A percentile compares a stretch with the other conserved stretches of the same genome.
These are phyloP conservation scores for Posidonia oceanica DNA, from an alignment of 116 monocot species.

Conservation along the genomic window DNA sequence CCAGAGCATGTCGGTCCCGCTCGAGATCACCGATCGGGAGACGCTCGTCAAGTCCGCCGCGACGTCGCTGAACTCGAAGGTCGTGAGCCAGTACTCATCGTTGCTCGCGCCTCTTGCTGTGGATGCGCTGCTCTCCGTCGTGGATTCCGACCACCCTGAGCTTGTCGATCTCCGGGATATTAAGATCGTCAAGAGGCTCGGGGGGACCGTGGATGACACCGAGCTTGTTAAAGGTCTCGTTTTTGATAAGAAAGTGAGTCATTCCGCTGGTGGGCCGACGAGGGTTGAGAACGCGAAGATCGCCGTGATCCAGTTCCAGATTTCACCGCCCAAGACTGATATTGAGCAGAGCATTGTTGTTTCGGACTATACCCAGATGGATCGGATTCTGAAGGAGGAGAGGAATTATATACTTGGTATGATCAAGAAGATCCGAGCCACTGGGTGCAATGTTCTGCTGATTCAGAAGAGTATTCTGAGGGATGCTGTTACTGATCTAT, in stretches of 20 bases:
- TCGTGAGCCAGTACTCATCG: constrained; percentile 84
- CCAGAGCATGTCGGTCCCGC: constrained; percentile 51
- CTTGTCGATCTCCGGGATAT: constrained; percentile 79
- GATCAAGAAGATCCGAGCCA: constrained; percentile 82
- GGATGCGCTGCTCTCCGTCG: constrained; percentile 62
- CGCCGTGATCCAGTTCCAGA: constrained; percentile 90
- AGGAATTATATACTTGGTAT: constrained; percentile 73
- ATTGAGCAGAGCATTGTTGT: constrained; percentile 87
- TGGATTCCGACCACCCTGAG: constrained; percentile 57
- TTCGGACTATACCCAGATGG: constrained; percentile 87
- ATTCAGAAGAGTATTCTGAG: constrained; percentile 89
- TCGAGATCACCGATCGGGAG: constrained; percentile 80
- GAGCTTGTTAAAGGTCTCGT: constrained; percentile 67
- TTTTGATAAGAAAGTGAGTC: constrained; percentile 75
- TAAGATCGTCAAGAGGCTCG: constrained; percentile 67
- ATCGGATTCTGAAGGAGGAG: constrained; percentile 78
- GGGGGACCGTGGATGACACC: constrained; percentile 85
- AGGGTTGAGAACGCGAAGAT: constrained; percentile 80
- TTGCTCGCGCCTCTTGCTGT: constrained; percentile 85
- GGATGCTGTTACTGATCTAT: constrained; percentile 82
- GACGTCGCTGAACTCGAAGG: constrained; percentile 81
- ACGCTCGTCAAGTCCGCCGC: constrained; percentile 78
- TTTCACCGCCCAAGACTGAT: constrained; percentile 88
- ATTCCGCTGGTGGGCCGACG: constrained; percentile 56
- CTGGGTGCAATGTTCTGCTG: constrained; percentile 80